Conservation (phyloP, 495 filamentous ascomycete species). For the Tuber borchii region DNA sequence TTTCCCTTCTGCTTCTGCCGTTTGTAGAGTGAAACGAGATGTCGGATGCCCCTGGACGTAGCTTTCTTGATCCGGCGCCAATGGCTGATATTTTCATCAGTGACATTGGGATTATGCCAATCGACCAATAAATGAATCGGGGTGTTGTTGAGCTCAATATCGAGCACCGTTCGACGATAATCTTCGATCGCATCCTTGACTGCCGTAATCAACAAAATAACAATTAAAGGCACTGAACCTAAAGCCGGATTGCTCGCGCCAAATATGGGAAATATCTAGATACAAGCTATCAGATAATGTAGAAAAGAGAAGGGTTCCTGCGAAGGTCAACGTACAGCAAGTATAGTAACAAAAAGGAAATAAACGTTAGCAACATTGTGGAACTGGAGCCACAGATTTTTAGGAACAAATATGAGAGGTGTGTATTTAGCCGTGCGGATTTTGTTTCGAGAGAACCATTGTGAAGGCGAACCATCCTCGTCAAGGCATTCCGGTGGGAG, state of each 20-base stretch:
- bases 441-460: slow-evolving; percentile 81
- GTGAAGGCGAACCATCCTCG: slow-evolving; percentile 67
- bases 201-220: slow-evolving; percentile 85
- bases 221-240: slow-evolving; percentile 83
- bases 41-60: slow-evolving; percentile 51
- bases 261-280: slow-evolving; percentile 92
- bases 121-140: slow-evolving; percentile 82
- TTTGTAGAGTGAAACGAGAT: slow-evolving; percentile 33
- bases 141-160: slow-evolving; percentile 94
- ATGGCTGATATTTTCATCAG: slow-evolving; percentile 70
- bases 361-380: slow-evolving; percentile 98
- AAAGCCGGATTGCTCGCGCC: slow-evolving; percentile 84
- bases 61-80: slow-evolving; percentile 95
- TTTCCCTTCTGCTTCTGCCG: slow-evolving; percentile 42
- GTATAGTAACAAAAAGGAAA: slow-evolving; percentile 92
- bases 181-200: slow-evolving; percentile 98
- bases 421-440: slow-evolving; percentile 97
- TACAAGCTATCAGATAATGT: slow-evolving; percentile 17
- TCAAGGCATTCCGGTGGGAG: slow-evolving; percentile 72
- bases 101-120: slow-evolving; percentile 89
- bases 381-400: slow-evolving; percentile 95
- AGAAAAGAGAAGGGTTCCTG: slow-evolving; percentile 7
- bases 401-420: slow-evolving; percentile 89
- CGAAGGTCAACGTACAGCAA: slow-evolving; percentile 60
- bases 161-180: slow-evolving; percentile 83